These are phyloP conservation scores for Platanus orientalis DNA, from an alignment of 164 flowering plant species.

Conservation along the genomic window DNA sequence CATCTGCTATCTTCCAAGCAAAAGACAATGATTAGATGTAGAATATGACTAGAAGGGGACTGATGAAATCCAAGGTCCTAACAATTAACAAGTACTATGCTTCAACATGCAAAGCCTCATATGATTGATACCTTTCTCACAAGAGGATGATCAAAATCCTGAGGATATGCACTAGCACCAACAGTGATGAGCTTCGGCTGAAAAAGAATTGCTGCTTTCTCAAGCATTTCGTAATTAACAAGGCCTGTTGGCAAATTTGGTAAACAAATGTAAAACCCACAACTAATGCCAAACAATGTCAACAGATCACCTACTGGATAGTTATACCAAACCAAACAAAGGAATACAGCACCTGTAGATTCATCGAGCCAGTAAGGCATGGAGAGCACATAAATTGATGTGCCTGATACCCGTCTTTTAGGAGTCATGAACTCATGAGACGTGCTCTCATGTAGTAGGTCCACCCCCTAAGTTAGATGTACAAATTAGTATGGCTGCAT, in stretches of 20 bases:
- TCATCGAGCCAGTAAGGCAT: conserved; percentile 94
- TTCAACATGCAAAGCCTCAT: background rate
- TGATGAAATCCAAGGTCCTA: background rate
- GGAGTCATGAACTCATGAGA: conserved; percentile 98
- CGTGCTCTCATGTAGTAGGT: conserved; percentile 91
- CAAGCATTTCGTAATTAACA: conserved; percentile 95
- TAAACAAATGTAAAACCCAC: conserved; percentile 1
- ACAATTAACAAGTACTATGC: background rate
- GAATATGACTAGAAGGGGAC: background rate
- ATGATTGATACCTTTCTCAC: conserved; percentile 73
- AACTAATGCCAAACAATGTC: background rate
- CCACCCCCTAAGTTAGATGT: conserved; percentile 61
- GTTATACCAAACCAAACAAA: background rate
- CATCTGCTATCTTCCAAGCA: conserved; percentile 71
- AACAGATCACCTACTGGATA: background rate
- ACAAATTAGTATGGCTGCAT: conserved; percentile 6
- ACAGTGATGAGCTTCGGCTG: conserved; percentile 90
- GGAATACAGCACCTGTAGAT: conserved; percentile 54
- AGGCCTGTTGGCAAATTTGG: conserved; percentile 41
- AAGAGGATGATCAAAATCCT: conserved; percentile 91
- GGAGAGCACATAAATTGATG: conserved; percentile 89
- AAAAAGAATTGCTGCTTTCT: conserved; percentile 78
- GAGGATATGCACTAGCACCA: conserved; percentile 97
- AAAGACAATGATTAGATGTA: conserved; percentile 8
- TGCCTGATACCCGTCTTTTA: conserved; percentile 84